A percentile compares a stretch with the other conserved stretches of the same genome.
Conservation (phyloP, 495 filamentous ascomycete species). For the Penicillium paxilli region DNA sequence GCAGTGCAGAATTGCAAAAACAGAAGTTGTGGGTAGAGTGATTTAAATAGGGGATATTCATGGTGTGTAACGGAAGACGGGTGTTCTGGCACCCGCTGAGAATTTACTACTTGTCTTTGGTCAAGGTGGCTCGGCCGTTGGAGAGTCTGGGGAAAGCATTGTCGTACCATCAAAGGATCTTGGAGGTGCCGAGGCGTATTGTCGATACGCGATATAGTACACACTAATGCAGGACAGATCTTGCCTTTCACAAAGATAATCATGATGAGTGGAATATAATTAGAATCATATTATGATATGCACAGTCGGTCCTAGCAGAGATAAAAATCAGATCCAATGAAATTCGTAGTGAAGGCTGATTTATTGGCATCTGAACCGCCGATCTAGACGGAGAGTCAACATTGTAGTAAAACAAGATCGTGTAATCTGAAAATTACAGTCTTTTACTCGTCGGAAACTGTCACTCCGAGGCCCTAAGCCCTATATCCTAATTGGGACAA, state of each 20-base stretch:
- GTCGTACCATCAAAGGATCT: slow-evolving; percentile 6
- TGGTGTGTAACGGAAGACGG: slow-evolving; percentile 6
- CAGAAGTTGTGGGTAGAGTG: not conserved
- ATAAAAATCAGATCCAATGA: too few relatives aligned
- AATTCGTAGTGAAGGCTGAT: too few relatives aligned
- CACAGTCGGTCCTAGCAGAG: too few relatives aligned
- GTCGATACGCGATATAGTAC: not conserved
- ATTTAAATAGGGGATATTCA: not conserved
- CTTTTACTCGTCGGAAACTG: not conserved
- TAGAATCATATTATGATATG: too few relatives aligned
- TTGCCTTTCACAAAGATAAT: not conserved
- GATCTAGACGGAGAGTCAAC: not conserved
- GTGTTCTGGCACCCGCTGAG: slow-evolving; percentile 11
- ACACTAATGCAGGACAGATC: not conserved
- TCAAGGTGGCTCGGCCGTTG: slow-evolving; percentile 1
- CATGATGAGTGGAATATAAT: not conserved
- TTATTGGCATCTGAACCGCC: not conserved
- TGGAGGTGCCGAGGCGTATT: slow-evolving; percentile 10
- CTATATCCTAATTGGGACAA: slow-evolving; percentile 9
- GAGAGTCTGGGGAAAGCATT: slow-evolving; percentile 2
- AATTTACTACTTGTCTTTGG: too few relatives aligned
- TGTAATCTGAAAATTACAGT: not conserved
- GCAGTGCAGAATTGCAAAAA: not conserved
- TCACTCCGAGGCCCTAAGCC: slow-evolving; percentile 22
- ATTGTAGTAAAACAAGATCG: not conserved